These are phyloP conservation scores for Fusarium dimerum DNA, from an alignment of 2,329 filamentous ascomycete species.

Conservation along the genomic window DNA sequence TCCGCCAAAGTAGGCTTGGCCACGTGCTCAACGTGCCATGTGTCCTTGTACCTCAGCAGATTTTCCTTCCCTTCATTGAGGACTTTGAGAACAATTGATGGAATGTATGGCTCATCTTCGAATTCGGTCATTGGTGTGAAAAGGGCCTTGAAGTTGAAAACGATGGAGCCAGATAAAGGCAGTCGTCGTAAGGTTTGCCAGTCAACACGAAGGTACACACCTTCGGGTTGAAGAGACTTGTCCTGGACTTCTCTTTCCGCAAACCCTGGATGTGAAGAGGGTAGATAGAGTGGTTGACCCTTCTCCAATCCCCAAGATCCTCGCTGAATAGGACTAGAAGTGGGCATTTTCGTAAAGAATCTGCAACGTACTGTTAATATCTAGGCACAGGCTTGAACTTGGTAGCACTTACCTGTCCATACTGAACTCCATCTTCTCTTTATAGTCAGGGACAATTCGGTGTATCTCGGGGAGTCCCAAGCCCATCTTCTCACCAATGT, in stretches of 20 bases:
- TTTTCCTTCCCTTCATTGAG: constrained; percentile 50
- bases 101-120: constrained; percentile 71
- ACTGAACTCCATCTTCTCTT: constrained; percentile 83
- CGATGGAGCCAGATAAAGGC: constrained; percentile 71
- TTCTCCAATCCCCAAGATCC: constrained; percentile 84
- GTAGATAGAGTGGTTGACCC: constrained; percentile 73
- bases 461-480: constrained; percentile 72
- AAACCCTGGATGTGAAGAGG: constrained; percentile 66
- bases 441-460: constrained; percentile 74
- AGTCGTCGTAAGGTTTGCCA: constrained; percentile 85
- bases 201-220: constrained; percentile 74
- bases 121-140: constrained; percentile 76
- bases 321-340: constrained; percentile 75
- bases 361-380: constrained; percentile 38
- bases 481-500: constrained; percentile 72
- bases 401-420: constrained; percentile 69
- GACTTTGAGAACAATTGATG: constrained; percentile 54
- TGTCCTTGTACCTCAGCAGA: constrained; percentile 75
- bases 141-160: constrained; percentile 87
- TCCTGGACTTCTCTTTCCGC: constrained; percentile 59
- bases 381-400: fast-evolving
- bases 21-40: constrained; percentile 75
- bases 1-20: constrained; percentile 62
- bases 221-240: constrained; percentile 53
- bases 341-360: constrained; percentile 79